Evolutionary conservation across 2,329 filamentous ascomycete genomes (phyloP).

Genomic region (Aspergillus texensis): DNA sequence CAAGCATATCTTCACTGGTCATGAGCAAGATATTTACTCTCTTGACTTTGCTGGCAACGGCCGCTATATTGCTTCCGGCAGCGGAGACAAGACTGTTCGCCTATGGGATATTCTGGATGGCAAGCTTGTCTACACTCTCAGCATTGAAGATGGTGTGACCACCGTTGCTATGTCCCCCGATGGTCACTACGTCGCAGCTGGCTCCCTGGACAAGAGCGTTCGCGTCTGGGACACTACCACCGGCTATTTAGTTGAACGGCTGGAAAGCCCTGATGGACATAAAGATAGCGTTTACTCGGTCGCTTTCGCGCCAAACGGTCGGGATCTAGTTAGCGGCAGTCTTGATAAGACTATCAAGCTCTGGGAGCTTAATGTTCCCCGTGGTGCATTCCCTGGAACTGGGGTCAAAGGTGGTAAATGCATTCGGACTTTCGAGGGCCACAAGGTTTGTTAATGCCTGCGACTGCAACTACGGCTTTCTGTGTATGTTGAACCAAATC

Average conservation of each 20-base stretch:
- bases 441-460: constrained; percentile 66
- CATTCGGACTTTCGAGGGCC: constrained; percentile 94
- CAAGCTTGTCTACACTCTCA: constrained; percentile 78
- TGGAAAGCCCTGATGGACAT: constrained; percentile 91
- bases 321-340: constrained; percentile 90
- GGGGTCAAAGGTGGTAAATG: constrained; percentile 86
- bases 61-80: constrained; percentile 91
- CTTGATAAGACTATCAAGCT: constrained; percentile 99
- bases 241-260: constrained; percentile 83
- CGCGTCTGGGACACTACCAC: constrained; percentile 92
- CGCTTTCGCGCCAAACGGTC: constrained; percentile 90
- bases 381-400: constrained; percentile 65
- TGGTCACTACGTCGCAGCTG: constrained; percentile 89
- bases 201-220: constrained; percentile 95
- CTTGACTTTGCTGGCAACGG: constrained; percentile 94
- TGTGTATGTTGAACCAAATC: background rate
- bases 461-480: background rate
- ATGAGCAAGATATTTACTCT: constrained; percentile 98
- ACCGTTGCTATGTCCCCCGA: constrained; percentile 97
- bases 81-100: constrained; percentile 89
- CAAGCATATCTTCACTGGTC: constrained; percentile 89
- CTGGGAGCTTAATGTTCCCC: constrained; percentile 85
- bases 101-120: constrained; percentile 93
- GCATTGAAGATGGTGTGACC: constrained; percentile 95
- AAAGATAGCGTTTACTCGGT: constrained; percentile 97